A percentile compares a stretch with the other conserved stretches of the same genome.
These are phyloP conservation scores for Rhizopus delemar DNA, from an alignment of 371 early-diverging fungal species.

Conservation along the genomic window DNA sequence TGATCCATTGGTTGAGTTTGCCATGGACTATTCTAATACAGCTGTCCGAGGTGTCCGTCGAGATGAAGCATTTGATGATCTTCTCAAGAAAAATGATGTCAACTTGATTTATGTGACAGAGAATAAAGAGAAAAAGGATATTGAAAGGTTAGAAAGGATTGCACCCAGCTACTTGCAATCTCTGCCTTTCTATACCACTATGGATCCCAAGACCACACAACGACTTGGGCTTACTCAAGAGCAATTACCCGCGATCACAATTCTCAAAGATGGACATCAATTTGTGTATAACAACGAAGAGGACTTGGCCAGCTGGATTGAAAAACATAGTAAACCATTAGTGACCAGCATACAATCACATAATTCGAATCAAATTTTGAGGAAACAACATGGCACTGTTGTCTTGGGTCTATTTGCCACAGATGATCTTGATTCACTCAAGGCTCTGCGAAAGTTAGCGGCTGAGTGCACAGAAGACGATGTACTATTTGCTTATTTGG, in stretches of 20 bases:
- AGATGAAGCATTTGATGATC: conserved; percentile 6
- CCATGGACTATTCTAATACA: conserved; percentile 27
- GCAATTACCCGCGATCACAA: conserved; percentile 17
- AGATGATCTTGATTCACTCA: conserved; percentile 8
- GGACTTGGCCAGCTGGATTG: conserved; percentile 17
- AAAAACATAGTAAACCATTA: conserved; percentile 23
- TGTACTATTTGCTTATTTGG: conserved; percentile 63
- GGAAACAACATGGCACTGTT: conserved; percentile 6
- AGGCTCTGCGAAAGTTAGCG: conserved; percentile 18
- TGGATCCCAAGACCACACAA: conserved; percentile 14
- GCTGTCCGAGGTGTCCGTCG: conserved; percentile 14
- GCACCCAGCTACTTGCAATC: conserved; percentile 26
- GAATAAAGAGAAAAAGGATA: neutral
- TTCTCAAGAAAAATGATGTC: conserved; percentile 20
- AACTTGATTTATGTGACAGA: conserved; percentile 24
- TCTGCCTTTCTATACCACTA: conserved; percentile 29
- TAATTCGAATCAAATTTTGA: conserved; percentile 20
- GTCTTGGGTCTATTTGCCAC: conserved; percentile 21
- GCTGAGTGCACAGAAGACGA: conserved; percentile 22
- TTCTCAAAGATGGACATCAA: conserved; percentile 25
- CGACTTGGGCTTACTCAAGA: conserved; percentile 8
- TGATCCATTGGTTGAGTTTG: conserved; percentile 49
- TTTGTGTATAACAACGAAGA: conserved; percentile 8
- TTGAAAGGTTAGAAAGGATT: conserved; percentile 10
- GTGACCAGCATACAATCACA: conserved; percentile 14